Evolutionary conservation across 1,139 yeast genomes (phyloP).

Genomic region (Yamadazyma pseudoaaseri): DNA sequence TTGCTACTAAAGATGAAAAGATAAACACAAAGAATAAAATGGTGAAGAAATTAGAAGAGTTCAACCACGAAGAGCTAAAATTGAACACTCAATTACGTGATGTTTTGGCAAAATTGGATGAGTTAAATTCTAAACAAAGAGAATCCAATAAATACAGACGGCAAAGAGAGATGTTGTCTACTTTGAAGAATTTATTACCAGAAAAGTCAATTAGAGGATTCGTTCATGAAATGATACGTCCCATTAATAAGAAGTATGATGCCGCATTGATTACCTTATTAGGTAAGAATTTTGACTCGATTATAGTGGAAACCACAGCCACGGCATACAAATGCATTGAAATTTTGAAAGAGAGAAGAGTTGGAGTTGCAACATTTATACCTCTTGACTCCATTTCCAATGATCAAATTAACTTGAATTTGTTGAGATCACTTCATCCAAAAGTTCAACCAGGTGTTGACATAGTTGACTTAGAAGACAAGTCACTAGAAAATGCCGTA

Average conservation of each 20-base stretch:
- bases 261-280: conserved; percentile 75
- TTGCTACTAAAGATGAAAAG: conserved; percentile 40
- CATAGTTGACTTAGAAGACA: conserved; percentile 67
- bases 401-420: conserved; percentile 57
- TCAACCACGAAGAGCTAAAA: conserved; percentile 48
- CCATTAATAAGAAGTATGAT: conserved; percentile 73
- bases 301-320: conserved; percentile 73
- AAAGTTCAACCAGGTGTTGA: conserved; percentile 69
- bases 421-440: conserved; percentile 55
- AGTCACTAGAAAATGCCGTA: conserved; percentile 68
- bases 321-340: conserved; percentile 84
- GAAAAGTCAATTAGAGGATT: conserved; percentile 71
- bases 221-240: conserved; percentile 76
- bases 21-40: conserved; percentile 39
- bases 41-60: conserved; percentile 45
- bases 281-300: conserved; percentile 78
- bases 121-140: conserved; percentile 69
- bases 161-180: conserved; percentile 68
- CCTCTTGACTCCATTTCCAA: conserved; percentile 73
- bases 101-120: conserved; percentile 62
- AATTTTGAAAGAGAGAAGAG: conserved; percentile 79
- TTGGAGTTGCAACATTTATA: conserved; percentile 83
- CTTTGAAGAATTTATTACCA: conserved; percentile 70
- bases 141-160: conserved; percentile 71
- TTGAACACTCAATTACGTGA: conserved; percentile 66